phyloP scores from a whole-genome alignment of 148 eudicot genomes.

The Diospyros lotus region DNA sequence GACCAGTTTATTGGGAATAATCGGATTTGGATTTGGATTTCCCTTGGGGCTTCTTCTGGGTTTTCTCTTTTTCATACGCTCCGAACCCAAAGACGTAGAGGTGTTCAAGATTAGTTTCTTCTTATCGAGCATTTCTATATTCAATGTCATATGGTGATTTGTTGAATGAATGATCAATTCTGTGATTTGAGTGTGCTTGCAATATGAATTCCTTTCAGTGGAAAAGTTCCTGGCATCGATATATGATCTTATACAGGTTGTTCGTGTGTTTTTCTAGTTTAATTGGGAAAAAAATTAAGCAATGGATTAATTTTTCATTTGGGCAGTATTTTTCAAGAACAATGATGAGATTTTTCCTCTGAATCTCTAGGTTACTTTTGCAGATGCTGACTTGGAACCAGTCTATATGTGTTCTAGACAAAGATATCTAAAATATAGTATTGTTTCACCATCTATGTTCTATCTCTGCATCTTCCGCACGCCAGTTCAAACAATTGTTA shows the following conservation, averaged over 20 bases:
- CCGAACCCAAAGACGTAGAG: conserved; percentile 27
- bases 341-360: neutral
- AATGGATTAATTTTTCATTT: too few relatives aligned
- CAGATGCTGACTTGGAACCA: neutral
- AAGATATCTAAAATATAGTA: neutral
- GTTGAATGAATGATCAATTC: neutral
- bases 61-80: conserved; percentile 25
- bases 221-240: neutral
- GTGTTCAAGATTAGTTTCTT: neutral
- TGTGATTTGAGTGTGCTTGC: neutral
- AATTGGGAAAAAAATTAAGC: too few relatives aligned
- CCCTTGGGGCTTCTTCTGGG: conserved; percentile 39
- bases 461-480: neutral
- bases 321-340: neutral
- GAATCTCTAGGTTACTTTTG: neutral
- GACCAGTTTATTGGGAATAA: conserved; percentile 23
- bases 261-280: neutral
- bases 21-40: conserved; percentile 41
- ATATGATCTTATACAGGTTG: neutral
- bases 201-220: neutral
- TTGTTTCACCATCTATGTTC: neutral
- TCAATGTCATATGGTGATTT: neutral
- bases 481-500: neutral
- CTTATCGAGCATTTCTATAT: neutral
- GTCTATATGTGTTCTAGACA: neutral